These are phyloP conservation scores for Pezizomycotina sp. DNA, from an alignment of 2,329 filamentous ascomycete species.

Conservation along the genomic window DNA sequence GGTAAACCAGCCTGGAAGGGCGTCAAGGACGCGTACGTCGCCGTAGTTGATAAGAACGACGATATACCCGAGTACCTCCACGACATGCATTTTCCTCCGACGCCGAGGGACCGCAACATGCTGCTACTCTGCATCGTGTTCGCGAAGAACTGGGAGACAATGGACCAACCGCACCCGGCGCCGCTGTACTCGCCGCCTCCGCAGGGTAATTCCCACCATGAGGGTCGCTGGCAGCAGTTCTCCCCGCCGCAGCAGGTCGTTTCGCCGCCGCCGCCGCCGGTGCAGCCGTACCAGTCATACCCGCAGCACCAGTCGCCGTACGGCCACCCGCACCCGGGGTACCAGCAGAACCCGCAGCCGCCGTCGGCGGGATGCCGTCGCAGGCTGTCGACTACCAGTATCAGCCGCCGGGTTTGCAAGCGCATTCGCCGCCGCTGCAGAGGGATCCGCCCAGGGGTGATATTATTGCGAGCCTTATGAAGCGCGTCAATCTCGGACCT, in stretches of 20 bases:
- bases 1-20: conserved; percentile 57
- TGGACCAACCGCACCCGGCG: conserved; percentile 9
- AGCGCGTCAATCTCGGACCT: conserved; percentile 5
- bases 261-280: conserved; percentile 8
- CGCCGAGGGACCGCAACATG: conserved; percentile 13
- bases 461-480: conserved; percentile 8
- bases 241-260: no score
- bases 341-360: no score
- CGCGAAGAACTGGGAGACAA: conserved; percentile 14
- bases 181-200: conserved; percentile 11
- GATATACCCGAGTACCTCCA: conserved; percentile 45
- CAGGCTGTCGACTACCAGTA: conserved; percentile 6
- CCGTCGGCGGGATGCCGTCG: background rate
- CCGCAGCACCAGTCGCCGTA: conserved; percentile 7
- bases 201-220: conserved; percentile 7
- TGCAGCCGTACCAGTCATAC: conserved; percentile 4
- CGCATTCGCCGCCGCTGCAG: background rate
- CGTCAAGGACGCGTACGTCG: conserved; percentile 79
- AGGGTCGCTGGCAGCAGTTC: no score
- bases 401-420: conserved; percentile 4
- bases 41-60: conserved; percentile 61
- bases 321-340: conserved; percentile 5
- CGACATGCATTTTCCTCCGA: conserved; percentile 12
- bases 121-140: conserved; percentile 15
- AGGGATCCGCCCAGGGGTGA: conserved; percentile 5